Percentiles rank a stretch among this genome's conserved stretches.
Conservation (phyloP, 2,329 filamentous ascomycete genomes). For the Chrysoporthe austroafricana region DNA sequence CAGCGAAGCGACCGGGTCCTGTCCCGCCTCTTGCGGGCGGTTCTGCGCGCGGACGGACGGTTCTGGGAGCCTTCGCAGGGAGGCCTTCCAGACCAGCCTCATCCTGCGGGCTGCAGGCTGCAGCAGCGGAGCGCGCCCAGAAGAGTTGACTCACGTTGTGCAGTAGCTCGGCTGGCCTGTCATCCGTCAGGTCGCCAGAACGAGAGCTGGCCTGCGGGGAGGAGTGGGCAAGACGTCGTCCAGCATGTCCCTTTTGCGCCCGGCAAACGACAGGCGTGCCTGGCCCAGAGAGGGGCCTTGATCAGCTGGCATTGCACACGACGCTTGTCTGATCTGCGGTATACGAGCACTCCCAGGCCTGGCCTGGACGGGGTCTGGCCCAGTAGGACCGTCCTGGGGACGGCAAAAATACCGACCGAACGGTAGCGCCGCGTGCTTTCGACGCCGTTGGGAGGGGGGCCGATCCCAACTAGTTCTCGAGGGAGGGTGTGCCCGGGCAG, state of each 20-base stretch:
- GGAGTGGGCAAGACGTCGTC: background rate
- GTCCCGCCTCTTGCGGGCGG: background rate
- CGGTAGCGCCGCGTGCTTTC: slow-evolving; percentile 2
- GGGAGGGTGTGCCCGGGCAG: background rate
- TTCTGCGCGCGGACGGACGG: background rate
- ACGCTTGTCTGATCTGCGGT: slow-evolving; percentile 11
- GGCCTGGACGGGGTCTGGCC: slow-evolving; percentile 3
- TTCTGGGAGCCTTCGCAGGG: background rate
- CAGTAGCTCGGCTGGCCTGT: slow-evolving; percentile 5
- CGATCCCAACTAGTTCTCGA: background rate
- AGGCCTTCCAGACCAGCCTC: background rate
- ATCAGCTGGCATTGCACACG: background rate
- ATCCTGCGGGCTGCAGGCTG: slow-evolving; percentile 8
- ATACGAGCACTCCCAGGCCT: slow-evolving; percentile 21
- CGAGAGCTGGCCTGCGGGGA: background rate
- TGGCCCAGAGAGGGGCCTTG: background rate
- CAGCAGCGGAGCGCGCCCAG: background rate
- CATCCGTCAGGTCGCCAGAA: background rate
- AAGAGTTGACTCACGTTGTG: slow-evolving; percentile 11
- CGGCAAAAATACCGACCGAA: slow-evolving; percentile 18
- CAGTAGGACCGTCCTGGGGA: slow-evolving; percentile 21
- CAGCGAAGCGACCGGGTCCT: background rate
- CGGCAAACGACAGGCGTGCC: too few species aligned
- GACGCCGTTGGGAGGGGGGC: background rate
- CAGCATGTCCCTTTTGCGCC: background rate